Evolutionary conservation across 345 rosid genomes (phyloP).

Genomic region (Eucalyptus leucophloia): DNA sequence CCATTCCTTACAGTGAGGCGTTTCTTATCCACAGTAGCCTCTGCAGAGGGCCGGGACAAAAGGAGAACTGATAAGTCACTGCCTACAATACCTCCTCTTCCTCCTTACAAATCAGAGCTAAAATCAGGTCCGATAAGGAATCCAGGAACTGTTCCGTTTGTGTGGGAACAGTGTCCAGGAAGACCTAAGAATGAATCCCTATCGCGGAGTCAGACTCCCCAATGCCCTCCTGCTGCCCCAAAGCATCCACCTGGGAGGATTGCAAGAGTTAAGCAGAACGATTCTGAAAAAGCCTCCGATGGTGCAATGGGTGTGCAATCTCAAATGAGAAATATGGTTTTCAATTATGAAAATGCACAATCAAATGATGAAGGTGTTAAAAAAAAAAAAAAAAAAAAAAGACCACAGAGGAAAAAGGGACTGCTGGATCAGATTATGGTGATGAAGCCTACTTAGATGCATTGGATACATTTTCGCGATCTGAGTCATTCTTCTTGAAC

Average conservation of each 20-base stretch:
- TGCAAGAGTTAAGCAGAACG: slow-evolving; percentile 9
- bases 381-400: too few relatives aligned
- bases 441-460: slow-evolving; percentile 10
- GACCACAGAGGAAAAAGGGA: not conserved
- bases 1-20: slow-evolving; percentile 76
- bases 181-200: slow-evolving; percentile 54
- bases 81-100: slow-evolving; percentile 36
- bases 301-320: not conserved
- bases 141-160: slow-evolving; percentile 84
- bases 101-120: slow-evolving; percentile 60
- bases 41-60: slow-evolving; percentile 26
- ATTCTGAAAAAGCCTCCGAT: slow-evolving; percentile 5
- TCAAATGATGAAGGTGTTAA: not conserved
- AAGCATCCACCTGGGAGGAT: slow-evolving; percentile 85
- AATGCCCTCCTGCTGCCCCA: slow-evolving; percentile 34
- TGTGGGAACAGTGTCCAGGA: slow-evolving; percentile 87
- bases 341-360: not conserved
- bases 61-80: slow-evolving; percentile 22
- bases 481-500: slow-evolving; percentile 5
- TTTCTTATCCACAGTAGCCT: slow-evolving; percentile 12
- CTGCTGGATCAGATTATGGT: not conserved
- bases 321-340: not conserved
- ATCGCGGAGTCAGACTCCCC: slow-evolving; percentile 1
- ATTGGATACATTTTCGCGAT: slow-evolving; percentile 1
- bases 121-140: slow-evolving; percentile 82